Conservation (phyloP, 73 alveolate genomes). For the Paramecium biaurelia region DNA sequence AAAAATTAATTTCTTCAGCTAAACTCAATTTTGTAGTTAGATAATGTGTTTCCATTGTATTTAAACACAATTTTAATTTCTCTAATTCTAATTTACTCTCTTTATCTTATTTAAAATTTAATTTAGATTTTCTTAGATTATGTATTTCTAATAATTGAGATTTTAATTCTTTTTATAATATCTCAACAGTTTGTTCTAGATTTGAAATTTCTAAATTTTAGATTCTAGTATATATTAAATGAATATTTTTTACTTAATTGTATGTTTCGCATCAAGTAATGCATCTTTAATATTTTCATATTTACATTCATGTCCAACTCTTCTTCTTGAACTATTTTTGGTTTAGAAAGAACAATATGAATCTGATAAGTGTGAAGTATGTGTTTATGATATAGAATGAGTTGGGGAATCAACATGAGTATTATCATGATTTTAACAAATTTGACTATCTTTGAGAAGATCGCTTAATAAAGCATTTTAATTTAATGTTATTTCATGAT, state of each 20-base stretch:
- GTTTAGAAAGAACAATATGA: conserved; percentile 5
- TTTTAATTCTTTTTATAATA: conserved; percentile 15
- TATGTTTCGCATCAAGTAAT: not conserved
- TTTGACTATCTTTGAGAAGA: not conserved
- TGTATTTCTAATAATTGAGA: not conserved
- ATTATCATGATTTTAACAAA: not conserved
- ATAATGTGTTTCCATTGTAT: not conserved
- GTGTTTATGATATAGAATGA: not conserved
- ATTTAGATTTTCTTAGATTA: not conserved
- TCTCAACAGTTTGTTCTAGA: not conserved
- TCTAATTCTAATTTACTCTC: not conserved
- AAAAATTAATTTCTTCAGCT: conserved; percentile 24
- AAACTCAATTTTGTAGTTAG: conserved; percentile 5
- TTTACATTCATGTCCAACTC: not conserved
- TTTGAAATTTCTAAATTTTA: not conserved
- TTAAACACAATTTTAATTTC: not conserved
- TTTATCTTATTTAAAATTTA: not conserved
- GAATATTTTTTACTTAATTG: not conserved
- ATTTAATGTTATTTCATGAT: not conserved
- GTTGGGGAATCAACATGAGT: not conserved
- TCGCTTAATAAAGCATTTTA: conserved; percentile 23
- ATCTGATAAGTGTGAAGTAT: not conserved
- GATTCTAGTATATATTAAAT: not conserved
- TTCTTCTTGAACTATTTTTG: conserved; percentile 36
- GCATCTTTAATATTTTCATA: conserved; percentile 6